Evolutionary conservation across 768 basidiomycete genomes (phyloP), one percentile per base, ranked within the genome.

Genomic region (Xanthoconium purpureum): DNA sequence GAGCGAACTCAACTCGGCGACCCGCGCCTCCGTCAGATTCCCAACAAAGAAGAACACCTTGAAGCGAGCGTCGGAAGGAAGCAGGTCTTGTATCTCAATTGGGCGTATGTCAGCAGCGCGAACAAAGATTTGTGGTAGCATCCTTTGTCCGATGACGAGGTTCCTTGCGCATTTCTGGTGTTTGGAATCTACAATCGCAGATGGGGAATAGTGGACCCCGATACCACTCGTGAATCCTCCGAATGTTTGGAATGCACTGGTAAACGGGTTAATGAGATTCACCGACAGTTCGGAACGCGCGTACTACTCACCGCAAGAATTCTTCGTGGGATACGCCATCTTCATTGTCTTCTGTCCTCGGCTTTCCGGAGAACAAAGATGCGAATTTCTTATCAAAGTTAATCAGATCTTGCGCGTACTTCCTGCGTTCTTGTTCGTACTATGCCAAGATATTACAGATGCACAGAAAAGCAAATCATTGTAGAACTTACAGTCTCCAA

Each of bases 371-470:
- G 67, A 88, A 88, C n/a, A 88, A 71, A 14, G 75, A 74, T 9
- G 85, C 77, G 57, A 84, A 87, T 56, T 85, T 65, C 60, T 80
- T 82, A 66, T 91, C 89, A 62, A 88, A 89, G 47, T 79, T 62
- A 55, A 90, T 90, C 56, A 92, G 76, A 55, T 89, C 87, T 69
- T 85, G 79, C 0, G 89, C 88, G 56, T 82, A 87, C 60, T 80
- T 80, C 49, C 80, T 78, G 29, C 89, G 77, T 63, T 92, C 89
- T 29, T 73, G 56, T 66, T 89, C 85, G 65, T 89, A 89, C 87
- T 88, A 52, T 29, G n/a, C 20, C 12, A 39, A n/a, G 17, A 17
- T n/a, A 29, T 17, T 33, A 20, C 52, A 24, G 50, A 35, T 11
- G 9, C 12, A 58, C 32, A 24, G 29, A 54, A 44, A 30, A 9